Conservation (phyloP, 2,329 filamentous ascomycete species). For the Aspergillus phoenicis region DNA sequence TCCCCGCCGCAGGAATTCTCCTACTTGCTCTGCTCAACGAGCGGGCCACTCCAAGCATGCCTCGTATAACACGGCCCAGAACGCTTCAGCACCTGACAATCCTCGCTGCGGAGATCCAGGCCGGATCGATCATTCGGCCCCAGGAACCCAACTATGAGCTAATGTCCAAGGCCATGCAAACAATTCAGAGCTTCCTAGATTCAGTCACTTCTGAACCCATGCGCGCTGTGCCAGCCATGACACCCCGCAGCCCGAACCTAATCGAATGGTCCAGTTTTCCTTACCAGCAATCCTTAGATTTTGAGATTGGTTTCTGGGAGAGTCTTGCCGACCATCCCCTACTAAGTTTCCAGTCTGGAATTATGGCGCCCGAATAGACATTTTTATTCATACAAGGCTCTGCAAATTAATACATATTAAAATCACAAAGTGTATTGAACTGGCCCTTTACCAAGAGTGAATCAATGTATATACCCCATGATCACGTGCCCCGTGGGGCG, state of each 20-base stretch:
- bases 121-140: conserved; percentile 27
- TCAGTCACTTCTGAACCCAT: conserved; percentile 15
- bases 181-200: conserved; percentile 31
- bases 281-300: not conserved
- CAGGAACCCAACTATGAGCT: conserved; percentile 31
- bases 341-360: too few relatives aligned
- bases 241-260: too few relatives aligned
- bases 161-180: conserved; percentile 28
- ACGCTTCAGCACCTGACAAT: conserved; percentile 30
- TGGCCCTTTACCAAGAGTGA: too few relatives aligned
- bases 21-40: conserved; percentile 32
- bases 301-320: not conserved
- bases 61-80: conserved; percentile 20
- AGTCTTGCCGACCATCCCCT: not conserved
- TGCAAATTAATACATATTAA: too few relatives aligned
- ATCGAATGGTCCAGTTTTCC: too few relatives aligned
- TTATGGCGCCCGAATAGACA: too few relatives aligned
- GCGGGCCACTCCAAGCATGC: conserved; percentile 13
- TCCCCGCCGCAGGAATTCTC: conserved; percentile 33
- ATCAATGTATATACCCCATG: too few relatives aligned
- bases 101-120: conserved; percentile 32
- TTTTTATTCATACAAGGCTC: too few relatives aligned
- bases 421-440: too few relatives aligned
- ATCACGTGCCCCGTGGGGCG: too few relatives aligned
- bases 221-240: not conserved